Conservation (phyloP, 345 rosid genomes). For the Mercurialis annua region DNA sequence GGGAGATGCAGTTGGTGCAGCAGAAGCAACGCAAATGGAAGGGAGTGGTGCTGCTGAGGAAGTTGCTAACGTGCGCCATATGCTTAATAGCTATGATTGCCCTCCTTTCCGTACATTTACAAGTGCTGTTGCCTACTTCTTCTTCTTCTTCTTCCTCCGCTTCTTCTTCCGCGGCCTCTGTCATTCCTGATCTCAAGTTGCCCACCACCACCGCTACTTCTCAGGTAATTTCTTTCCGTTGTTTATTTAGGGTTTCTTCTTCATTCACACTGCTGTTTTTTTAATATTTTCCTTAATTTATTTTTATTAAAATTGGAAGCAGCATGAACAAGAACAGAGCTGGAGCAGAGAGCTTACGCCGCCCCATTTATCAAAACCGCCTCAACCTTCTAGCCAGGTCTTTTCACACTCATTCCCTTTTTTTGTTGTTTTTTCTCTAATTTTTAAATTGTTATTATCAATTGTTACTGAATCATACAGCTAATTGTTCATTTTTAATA, state of each 20-base stretch:
- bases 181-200: slow-evolving; percentile 43
- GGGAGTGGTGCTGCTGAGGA: slow-evolving; percentile 42
- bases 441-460: not conserved
- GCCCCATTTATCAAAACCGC: slow-evolving; percentile 48
- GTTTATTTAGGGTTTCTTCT: slow-evolving; percentile 6
- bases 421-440: not conserved
- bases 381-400: slow-evolving; percentile 55
- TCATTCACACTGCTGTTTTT: not conserved
- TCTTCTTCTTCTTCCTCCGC: too few species aligned
- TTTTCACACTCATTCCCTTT: not conserved
- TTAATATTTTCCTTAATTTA: not conserved
- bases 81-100: slow-evolving; percentile 48
- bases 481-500: too few species aligned
- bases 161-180: slow-evolving; percentile 45
- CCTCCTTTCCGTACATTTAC: slow-evolving; percentile 50
- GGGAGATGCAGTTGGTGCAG: slow-evolving; percentile 28
- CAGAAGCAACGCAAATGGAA: slow-evolving; percentile 44
- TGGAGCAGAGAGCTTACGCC: slow-evolving; percentile 49
- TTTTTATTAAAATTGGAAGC: slow-evolving; percentile 10
- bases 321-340: slow-evolving; percentile 34
- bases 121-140: too few species aligned
- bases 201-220: slow-evolving; percentile 34
- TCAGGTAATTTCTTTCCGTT: slow-evolving; percentile 20
- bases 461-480: too few species aligned
- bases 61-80: slow-evolving; percentile 55